These are phyloP conservation scores for Lachnellula hyalina DNA, from an alignment of 2,329 filamentous ascomycete species.

Conservation along the genomic window DNA sequence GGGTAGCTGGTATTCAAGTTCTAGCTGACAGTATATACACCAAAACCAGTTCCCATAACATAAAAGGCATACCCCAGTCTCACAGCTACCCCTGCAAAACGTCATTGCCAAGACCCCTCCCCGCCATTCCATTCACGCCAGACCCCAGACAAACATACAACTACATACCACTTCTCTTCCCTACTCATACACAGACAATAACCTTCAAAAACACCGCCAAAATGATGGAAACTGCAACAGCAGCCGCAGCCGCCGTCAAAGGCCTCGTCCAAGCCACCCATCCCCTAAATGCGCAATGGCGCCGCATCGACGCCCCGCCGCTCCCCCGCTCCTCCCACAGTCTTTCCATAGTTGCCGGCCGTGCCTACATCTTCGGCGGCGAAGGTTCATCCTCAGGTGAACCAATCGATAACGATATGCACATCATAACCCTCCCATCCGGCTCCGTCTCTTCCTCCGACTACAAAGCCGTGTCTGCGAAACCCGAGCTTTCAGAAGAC, in stretches of 20 bases:
- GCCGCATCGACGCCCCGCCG: slow-evolving; percentile 46
- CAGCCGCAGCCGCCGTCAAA: slow-evolving; percentile 17
- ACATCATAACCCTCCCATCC: slow-evolving; percentile 57
- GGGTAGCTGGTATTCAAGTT: too few relatives aligned
- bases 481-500: slow-evolving; percentile 34
- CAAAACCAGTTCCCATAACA: too few relatives aligned
- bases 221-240: slow-evolving; percentile 27
- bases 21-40: too few relatives aligned
- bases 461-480: slow-evolving; percentile 52
- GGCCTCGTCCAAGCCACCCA: slow-evolving; percentile 26
- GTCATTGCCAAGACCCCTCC: too few relatives aligned
- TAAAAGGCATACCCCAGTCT: too few relatives aligned
- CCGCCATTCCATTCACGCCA: too few relatives aligned
- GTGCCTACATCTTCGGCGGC: slow-evolving; percentile 72
- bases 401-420: slow-evolving; percentile 68
- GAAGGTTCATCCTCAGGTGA: slow-evolving; percentile 57
- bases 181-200: too few relatives aligned
- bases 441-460: slow-evolving; percentile 50
- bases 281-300: slow-evolving; percentile 52
- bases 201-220: slow-evolving; percentile 9
- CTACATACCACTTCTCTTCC: too few relatives aligned
- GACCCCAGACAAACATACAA: too few relatives aligned
- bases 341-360: slow-evolving; percentile 53
- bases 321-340: slow-evolving; percentile 72
- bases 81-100: too few relatives aligned